These are phyloP conservation scores for Coelastrella sp. DNA, from an alignment of 139 green algal species.

Conservation along the genomic window DNA sequence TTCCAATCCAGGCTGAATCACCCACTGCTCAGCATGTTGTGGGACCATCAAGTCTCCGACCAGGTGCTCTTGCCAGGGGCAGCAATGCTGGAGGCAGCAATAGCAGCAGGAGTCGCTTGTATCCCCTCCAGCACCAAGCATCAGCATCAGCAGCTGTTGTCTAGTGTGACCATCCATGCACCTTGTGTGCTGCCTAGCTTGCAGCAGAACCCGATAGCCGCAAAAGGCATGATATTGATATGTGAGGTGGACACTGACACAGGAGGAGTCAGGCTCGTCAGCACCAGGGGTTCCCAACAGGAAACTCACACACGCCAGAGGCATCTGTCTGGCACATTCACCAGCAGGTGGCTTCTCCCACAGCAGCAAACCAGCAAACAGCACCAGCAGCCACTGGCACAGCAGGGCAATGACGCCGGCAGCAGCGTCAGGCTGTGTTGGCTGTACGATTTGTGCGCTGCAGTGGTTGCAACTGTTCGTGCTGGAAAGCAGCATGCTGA, in stretches of 20 bases:
- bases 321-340: slow-evolving; percentile 52
- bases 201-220: not conserved
- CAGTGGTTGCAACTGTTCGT: not conserved
- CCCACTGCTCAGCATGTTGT: slow-evolving; percentile 68
- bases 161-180: slow-evolving; percentile 27
- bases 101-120: not conserved
- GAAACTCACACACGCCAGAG: slow-evolving; percentile 74
- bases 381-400: not conserved
- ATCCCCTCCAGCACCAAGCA: slow-evolving; percentile 29
- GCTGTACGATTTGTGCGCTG: not conserved
- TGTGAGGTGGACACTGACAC: not conserved
- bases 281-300: not conserved
- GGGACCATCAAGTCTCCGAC: slow-evolving; percentile 73
- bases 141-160: slow-evolving; percentile 33
- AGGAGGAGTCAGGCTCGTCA: slow-evolving; percentile 70
- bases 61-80: slow-evolving; percentile 72
- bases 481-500: not conserved
- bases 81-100: slow-evolving; percentile 68
- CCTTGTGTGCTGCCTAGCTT: slow-evolving; percentile 30
- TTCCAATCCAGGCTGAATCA: slow-evolving; percentile 62
- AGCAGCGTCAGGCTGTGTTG: not conserved
- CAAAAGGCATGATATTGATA: not conserved
- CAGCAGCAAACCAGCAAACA: not conserved
- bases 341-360: slow-evolving; percentile 42
- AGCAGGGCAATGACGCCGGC: not conserved